Evolutionary conservation across 1,139 yeast species (phyloP).

Genomic region (Nakaseomyces bracarensis): DNA sequence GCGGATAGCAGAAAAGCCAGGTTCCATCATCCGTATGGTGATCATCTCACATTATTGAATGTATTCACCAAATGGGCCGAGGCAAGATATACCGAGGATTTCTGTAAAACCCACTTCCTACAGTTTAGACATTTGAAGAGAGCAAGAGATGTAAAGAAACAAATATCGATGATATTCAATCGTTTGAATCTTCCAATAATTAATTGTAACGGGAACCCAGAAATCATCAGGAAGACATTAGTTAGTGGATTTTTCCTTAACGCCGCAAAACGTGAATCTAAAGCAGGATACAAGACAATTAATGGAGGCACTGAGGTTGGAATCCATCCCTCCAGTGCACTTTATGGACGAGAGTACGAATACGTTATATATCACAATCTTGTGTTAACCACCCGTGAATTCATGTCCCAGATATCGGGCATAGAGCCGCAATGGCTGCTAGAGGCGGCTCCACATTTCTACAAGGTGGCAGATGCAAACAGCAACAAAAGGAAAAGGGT

Average conservation of each 20-base stretch:
- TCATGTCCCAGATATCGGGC: slow-evolving; percentile 79
- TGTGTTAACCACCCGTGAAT: slow-evolving; percentile 74
- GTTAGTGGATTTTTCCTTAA: slow-evolving; percentile 86
- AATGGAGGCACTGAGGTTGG: slow-evolving; percentile 70
- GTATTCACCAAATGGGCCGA: slow-evolving; percentile 74
- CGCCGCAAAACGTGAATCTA: slow-evolving; percentile 70
- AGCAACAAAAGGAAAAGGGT: slow-evolving; percentile 38
- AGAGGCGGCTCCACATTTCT: slow-evolving; percentile 81
- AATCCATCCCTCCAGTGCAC: slow-evolving; percentile 81
- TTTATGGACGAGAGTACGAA: slow-evolving; percentile 66
- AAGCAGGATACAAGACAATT: slow-evolving; percentile 70
- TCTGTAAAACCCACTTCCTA: slow-evolving; percentile 78
- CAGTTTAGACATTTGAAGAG: slow-evolving; percentile 73
- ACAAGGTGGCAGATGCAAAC: slow-evolving; percentile 45
- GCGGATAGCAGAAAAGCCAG: slow-evolving; percentile 75
- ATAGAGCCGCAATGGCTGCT: slow-evolving; percentile 82
- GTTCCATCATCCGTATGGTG: slow-evolving; percentile 75
- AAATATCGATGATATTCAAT: slow-evolving; percentile 55
- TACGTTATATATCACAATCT: slow-evolving; percentile 81
- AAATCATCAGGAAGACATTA: slow-evolving; percentile 58
- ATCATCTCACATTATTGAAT: slow-evolving; percentile 75
- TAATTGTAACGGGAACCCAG: slow-evolving; percentile 58
- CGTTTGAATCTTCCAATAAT: slow-evolving; percentile 43
- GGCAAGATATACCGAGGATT: slow-evolving; percentile 50
- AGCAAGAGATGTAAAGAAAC: slow-evolving; percentile 73